Evolutionary conservation across 1,284 basidiomycete species (phyloP), one percentile per base, ranked within the genome.

Genomic region (Sphagnurus paluster): DNA sequence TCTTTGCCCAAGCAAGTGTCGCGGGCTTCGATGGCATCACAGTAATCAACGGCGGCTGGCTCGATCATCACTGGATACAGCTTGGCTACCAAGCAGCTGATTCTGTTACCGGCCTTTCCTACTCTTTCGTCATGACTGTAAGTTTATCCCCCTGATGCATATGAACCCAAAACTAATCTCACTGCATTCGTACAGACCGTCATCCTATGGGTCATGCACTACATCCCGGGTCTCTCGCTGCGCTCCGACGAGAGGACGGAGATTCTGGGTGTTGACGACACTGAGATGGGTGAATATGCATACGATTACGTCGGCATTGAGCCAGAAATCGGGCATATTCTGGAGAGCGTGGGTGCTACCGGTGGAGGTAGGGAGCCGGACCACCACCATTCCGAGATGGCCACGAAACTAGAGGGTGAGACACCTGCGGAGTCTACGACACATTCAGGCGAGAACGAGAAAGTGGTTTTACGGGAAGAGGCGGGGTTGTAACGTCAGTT

Each of bases 231-330:
- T 53, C 75, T 92, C 51, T 77, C 87, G 44, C 80, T 99, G 38
- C 85, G 93, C 49, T 77, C 80, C 14, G 69, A 73, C 24, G 93
- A 96, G 57, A 89, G 93, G 55, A 81, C 84, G 24, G 95, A 98
- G 74, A 87, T 94, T 50, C 72, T 98, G 48, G 96, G 96, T 53
- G 85, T 97, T 53, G 96, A 98, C 65, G 92, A 97, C 61, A 81
- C 85, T 10, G 90, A 95, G 72, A 87, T 97, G 76, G 95, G 95
- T 59, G 95, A 98, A 70, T 93, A 85, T 57, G 89, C 89, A n/a
- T 93, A 93, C 64, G 90, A 94, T 69, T 93, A 91, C 57, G 89
- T 90, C 49, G 84, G 82, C 11, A 66, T 90, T 49, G 87, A 90
- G 56, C 69, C 75, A 37, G 81, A 86, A 62, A 54, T 62, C 19